Evolutionary conservation across 805 yeast genomes (phyloP), one percentile per base, ranked within the genome.

Genomic region (Yamadazyma tumulicola): DNA sequence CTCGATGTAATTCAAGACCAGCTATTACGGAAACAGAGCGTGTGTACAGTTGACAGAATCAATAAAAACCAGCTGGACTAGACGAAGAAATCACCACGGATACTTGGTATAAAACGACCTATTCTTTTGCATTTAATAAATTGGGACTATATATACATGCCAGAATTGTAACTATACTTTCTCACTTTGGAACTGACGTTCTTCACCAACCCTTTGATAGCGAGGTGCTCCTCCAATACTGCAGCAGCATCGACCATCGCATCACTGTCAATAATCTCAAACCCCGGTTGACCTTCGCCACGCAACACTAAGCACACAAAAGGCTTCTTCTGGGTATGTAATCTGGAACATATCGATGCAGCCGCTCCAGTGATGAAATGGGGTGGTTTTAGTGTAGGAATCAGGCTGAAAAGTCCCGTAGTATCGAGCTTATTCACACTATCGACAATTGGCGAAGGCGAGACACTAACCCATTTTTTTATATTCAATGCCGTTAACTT

Each of bases 201-300:
- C 15, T 42, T 38, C 16, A 47, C 15, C 10, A 34, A 40, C 8
- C 24, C 14, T n/a, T n/a, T n/a, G n/a, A n/a, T n/a, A n/a, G n/a
- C n/a, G 2, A 46, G 29, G 8, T 48, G n/a, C 10, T 45, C 30
- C 1, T 34, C 31, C 11, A 57, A 29, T 4, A 52, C 41, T 29
- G 30, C 33, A 7, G 52, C 45, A n/a, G 58, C 42, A 34, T 68
- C 75, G 24, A 66, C 43, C 11, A 72, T 43, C 6, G 70, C 50
- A 42, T 71, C 75, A 6, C 53, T 51, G 39, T 67, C 69, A 7
- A 76, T 52, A 45, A 73, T 77, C 43, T 79, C 84, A 51, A 62
- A 76, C 2, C 81, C 82, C 2, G 71, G 61, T 14, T 75, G 79
- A 4, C 85, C 85, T 54, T 79, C 85, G 26, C 82, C 69, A 41